Percentiles rank a stretch among this genome's conserved stretches.
Conservation (phyloP, 2,329 filamentous ascomycete genomes). For the Cytospora piceicola region DNA sequence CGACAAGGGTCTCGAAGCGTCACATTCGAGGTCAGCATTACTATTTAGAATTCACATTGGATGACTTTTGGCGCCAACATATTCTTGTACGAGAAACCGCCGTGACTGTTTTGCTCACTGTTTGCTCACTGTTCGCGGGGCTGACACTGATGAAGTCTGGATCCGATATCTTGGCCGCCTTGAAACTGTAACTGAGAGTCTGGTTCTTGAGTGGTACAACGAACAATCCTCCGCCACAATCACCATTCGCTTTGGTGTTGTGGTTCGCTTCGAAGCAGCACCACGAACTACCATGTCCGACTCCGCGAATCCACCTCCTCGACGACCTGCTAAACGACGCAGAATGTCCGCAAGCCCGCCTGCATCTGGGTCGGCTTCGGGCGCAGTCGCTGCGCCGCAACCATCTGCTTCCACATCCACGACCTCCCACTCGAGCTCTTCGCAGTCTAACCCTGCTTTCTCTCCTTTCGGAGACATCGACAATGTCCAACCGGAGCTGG, state of each 20-base stretch:
- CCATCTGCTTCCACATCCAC: background rate
- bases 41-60: background rate
- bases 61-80: background rate
- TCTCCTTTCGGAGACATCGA: background rate
- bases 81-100: background rate
- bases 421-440: background rate
- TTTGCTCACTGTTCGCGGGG: background rate
- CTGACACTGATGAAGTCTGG: background rate
- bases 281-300: conserved; percentile 23
- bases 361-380: conserved; percentile 10
- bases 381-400: background rate
- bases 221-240: background rate
- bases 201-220: background rate
- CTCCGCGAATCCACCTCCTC: background rate
- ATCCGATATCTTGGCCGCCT: background rate
- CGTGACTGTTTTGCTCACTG: too few relatives aligned
- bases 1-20: background rate
- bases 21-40: background rate
- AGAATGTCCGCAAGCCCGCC: conserved; percentile 24
- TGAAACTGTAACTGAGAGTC: background rate
- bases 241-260: background rate
- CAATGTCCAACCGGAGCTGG: background rate
- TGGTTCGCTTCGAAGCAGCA: background rate
- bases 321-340: conserved; percentile 28
- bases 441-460: background rate